phyloP scores from a whole-genome alignment of 2,329 filamentous ascomycete species.

The Alternaria sp. region DNA sequence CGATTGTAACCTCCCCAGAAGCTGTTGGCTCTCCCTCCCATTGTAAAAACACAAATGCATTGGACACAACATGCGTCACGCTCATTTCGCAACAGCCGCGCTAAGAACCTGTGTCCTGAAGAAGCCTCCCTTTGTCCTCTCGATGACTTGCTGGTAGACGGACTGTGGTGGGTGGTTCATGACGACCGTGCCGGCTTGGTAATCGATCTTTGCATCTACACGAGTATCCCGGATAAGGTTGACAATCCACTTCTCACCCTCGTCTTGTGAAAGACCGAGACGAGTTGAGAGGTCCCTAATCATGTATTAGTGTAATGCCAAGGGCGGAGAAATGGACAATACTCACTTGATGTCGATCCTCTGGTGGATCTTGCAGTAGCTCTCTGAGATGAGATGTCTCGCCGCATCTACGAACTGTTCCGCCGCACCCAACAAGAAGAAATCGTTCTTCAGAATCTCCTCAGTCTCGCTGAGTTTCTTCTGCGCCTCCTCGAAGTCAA shows the following conservation, averaged over 20 bases:
- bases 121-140: constrained; percentile 98
- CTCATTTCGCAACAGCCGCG: constrained; percentile 60
- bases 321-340: not conserved
- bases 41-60: not conserved
- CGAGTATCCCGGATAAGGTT: constrained; percentile 98
- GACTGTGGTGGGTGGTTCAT: constrained; percentile 99
- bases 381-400: constrained; percentile 96
- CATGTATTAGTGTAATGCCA: constrained; percentile 18
- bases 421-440: constrained; percentile 87
- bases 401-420: constrained; percentile 94
- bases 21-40: constrained; percentile 6
- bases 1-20: constrained; percentile 17
- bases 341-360: constrained; percentile 91
- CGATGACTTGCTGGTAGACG: constrained; percentile 99
- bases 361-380: constrained; percentile 99
- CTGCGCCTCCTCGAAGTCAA: constrained; percentile 97
- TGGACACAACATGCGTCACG: not conserved
- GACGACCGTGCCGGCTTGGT: constrained; percentile 96
- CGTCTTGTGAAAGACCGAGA: constrained; percentile 89
- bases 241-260: constrained; percentile 99
- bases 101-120: constrained; percentile 97
- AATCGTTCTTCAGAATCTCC: constrained; percentile 89
- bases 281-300: constrained; percentile 83
- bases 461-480: constrained; percentile 87
- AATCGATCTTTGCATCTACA: constrained; percentile 99